Evolutionary conservation across 257 asterid species (phyloP).

Genomic region (Petunia secreta): DNA sequence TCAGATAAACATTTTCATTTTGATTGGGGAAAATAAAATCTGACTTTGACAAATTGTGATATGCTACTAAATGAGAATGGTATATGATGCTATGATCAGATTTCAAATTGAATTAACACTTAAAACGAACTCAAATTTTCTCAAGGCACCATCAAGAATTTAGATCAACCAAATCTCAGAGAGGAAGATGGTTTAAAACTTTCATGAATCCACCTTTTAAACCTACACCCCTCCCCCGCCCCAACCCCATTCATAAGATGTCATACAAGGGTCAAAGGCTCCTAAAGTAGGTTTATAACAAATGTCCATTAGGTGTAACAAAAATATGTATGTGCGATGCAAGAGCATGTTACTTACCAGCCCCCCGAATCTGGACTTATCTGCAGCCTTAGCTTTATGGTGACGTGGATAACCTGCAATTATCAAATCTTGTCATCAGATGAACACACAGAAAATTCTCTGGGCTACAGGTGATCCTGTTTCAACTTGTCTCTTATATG

Average conservation of each 20-base stretch:
- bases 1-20: not conserved
- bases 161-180: not conserved
- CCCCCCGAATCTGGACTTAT: slow-evolving; percentile 62
- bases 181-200: not conserved
- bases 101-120: not conserved
- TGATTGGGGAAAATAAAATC: not conserved
- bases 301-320: not conserved
- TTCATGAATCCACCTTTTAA: not conserved
- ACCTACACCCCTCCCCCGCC: not conserved
- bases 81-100: not conserved
- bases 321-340: not conserved
- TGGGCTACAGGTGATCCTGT: not conserved
- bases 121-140: not conserved
- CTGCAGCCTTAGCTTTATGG: slow-evolving; percentile 50
- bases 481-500: not conserved
- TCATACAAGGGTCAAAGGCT: not conserved
- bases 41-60: not conserved
- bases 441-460: not conserved
- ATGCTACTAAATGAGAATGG: not conserved
- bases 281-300: not conserved
- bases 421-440: slow-evolving; percentile 11
- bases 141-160: slow-evolving; percentile 8
- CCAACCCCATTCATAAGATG: not conserved
- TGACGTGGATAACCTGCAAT: slow-evolving; percentile 63
- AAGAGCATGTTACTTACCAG: slow-evolving; percentile 48